Evolutionary conservation across 106 monocot genomes (phyloP).

Genomic region (Dendrobium officinale): DNA sequence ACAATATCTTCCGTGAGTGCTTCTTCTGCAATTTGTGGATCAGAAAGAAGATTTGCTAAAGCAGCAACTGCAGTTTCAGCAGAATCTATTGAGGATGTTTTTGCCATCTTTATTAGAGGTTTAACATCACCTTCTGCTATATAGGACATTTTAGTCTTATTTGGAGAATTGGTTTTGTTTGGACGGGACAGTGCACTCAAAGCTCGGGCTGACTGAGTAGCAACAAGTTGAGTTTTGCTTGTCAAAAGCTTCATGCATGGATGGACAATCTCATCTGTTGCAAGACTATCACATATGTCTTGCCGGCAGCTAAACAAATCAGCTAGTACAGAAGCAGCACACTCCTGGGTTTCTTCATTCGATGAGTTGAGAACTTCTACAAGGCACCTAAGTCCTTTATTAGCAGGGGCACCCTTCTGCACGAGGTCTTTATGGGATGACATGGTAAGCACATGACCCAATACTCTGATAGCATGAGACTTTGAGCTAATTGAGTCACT

Average conservation of each 20-base stretch:
- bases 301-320: conserved; percentile 63
- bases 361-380: conserved; percentile 58
- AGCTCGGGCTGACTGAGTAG: conserved; percentile 73
- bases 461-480: conserved; percentile 48
- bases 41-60: conserved; percentile 67
- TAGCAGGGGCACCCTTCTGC: conserved; percentile 57
- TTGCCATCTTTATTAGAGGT: conserved; percentile 63
- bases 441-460: conserved; percentile 60
- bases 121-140: conserved; percentile 58
- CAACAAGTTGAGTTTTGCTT: conserved; percentile 62
- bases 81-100: conserved; percentile 58
- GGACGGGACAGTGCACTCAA: conserved; percentile 64
- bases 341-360: conserved; percentile 64
- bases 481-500: conserved; percentile 42
- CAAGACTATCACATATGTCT: conserved; percentile 77
- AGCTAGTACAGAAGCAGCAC: conserved; percentile 63
- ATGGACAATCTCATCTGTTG: conserved; percentile 63
- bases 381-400: conserved; percentile 68
- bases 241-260: conserved; percentile 89
- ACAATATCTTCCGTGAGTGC: conserved; percentile 54
- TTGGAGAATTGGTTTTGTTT: conserved; percentile 32
- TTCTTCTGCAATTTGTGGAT: conserved; percentile 62
- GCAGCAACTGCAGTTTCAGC: conserved; percentile 74
- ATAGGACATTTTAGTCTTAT: conserved; percentile 46
- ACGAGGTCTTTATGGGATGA: conserved; percentile 60